A percentile compares a stretch with the other conserved stretches of the same genome.
Conservation (phyloP, 768 basidiomycete species). For the Phaeolepiota aurea region DNA sequence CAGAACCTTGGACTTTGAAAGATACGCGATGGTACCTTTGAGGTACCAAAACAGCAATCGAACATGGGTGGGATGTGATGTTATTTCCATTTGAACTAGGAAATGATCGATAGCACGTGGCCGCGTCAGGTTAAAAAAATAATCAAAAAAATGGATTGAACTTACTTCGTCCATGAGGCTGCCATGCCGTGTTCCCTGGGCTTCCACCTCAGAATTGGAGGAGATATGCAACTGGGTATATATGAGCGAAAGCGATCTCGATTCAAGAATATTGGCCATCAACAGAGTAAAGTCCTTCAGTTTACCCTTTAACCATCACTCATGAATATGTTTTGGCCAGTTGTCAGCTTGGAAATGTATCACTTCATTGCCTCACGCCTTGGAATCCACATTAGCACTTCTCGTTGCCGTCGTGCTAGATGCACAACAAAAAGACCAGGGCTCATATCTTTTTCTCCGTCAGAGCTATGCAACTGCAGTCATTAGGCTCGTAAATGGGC, state of each 20-base stretch:
- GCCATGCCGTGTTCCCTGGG: conserved; percentile 80
- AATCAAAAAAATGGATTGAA: too few relatives aligned
- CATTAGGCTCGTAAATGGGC: conserved; percentile 86
- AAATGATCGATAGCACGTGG: too few relatives aligned
- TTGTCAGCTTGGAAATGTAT: conserved; percentile 75
- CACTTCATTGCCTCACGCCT: conserved; percentile 70
- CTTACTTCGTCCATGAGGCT: too few relatives aligned
- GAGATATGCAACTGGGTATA: conserved; percentile 74
- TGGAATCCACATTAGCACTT: conserved; percentile 64
- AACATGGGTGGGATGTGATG: too few relatives aligned
- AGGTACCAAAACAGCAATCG: conserved; percentile 1
- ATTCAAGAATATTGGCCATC: conserved; percentile 50
- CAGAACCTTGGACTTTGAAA: too few relatives aligned
- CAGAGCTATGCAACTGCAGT: conserved; percentile 77
- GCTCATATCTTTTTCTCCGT: conserved; percentile 45
- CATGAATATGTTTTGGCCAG: too few relatives aligned
- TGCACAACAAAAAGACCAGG: conserved; percentile 11
- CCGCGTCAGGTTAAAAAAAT: too few relatives aligned
- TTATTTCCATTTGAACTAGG: too few relatives aligned
- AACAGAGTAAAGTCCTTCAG: conserved; percentile 44
- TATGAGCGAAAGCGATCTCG: conserved; percentile 48
- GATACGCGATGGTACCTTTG: conserved; percentile 1
- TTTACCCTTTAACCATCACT: neutral
- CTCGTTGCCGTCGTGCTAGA: conserved; percentile 57
- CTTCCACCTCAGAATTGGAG: conserved; percentile 58